These are phyloP conservation scores for Ambrosiella xylebori DNA, from an alignment of 2,329 filamentous ascomycete genomes.

Conservation along the genomic window DNA sequence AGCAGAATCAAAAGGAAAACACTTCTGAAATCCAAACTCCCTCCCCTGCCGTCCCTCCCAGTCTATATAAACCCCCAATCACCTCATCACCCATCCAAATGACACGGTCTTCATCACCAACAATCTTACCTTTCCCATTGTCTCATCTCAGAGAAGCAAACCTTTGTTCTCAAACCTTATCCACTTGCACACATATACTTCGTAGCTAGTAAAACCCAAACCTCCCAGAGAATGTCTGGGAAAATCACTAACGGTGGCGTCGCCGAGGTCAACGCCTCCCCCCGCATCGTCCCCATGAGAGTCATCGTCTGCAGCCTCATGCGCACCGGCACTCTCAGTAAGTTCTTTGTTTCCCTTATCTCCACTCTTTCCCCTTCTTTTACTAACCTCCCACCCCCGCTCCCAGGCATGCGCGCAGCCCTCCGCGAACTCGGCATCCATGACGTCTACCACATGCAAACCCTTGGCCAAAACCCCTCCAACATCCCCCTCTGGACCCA, in stretches of 20 bases:
- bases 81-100: slow-evolving; percentile 3
- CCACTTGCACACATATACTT: not conserved
- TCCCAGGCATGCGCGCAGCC: slow-evolving; percentile 20
- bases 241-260: slow-evolving; percentile 11
- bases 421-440: slow-evolving; percentile 22
- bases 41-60: too few relatives aligned
- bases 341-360: slow-evolving; percentile 1
- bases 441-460: slow-evolving; percentile 23
- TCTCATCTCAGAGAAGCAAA: not conserved
- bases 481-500: slow-evolving; percentile 16
- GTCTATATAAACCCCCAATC: not conserved
- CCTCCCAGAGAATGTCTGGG: not conserved
- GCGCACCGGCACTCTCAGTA: slow-evolving; percentile 24
- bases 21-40: too few relatives aligned
- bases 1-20: too few relatives aligned
- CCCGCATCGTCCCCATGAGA: slow-evolving; percentile 23
- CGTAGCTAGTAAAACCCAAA: not conserved
- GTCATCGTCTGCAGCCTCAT: slow-evolving; percentile 25
- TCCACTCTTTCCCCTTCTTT: not conserved
- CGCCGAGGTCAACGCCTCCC: slow-evolving; percentile 9
- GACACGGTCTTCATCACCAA: not conserved
- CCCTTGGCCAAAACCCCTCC: slow-evolving; percentile 7
- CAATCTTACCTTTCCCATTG: not conserved
- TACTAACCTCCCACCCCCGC: not conserved
- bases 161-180: not conserved